phyloP scores from a whole-genome alignment of 2,329 filamentous ascomycete species.

The Sporothrix luriei region DNA sequence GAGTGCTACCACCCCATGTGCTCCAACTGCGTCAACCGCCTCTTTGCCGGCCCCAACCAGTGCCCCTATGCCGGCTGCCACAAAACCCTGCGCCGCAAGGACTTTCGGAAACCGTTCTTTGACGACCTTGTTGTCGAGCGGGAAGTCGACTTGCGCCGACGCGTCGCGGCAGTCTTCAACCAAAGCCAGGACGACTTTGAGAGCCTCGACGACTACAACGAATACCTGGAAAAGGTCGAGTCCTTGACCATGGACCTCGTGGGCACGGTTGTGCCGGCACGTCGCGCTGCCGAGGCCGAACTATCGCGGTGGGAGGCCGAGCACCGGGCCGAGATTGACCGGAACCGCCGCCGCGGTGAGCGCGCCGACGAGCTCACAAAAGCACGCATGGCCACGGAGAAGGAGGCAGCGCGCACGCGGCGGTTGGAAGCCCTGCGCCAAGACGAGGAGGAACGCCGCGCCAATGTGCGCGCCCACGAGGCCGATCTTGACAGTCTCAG shows the following conservation, averaged over 20 bases:
- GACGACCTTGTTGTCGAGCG: constrained; percentile 84
- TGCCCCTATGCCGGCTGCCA: constrained; percentile 90
- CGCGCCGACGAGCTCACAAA: constrained; percentile 57
- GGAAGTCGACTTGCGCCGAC: constrained; percentile 86
- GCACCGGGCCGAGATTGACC: constrained; percentile 69
- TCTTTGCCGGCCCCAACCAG: constrained; percentile 89
- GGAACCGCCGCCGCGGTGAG: constrained; percentile 57
- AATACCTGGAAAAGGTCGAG: constrained; percentile 93
- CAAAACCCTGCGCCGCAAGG: constrained; percentile 79
- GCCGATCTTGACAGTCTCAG: constrained; percentile 71
- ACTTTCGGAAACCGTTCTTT: constrained; percentile 88
- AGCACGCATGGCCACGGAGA: constrained; percentile 63
- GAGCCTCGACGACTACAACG: constrained; percentile 78
- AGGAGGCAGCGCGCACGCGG: constrained; percentile 65
- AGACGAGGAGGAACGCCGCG: constrained; percentile 69
- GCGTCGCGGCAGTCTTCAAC: constrained; percentile 82
- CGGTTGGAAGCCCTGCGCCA: constrained; percentile 66
- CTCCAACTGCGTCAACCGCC: constrained; percentile 89
- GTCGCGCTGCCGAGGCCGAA: constrained; percentile 46
- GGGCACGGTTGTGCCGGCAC: constrained; percentile 57
- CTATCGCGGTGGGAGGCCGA: constrained; percentile 72
- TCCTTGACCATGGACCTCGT: constrained; percentile 87
- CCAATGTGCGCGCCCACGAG: constrained; percentile 64
- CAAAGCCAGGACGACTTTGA: constrained; percentile 90
- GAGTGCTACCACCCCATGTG: constrained; percentile 99